Percentiles rank a stretch among this genome's conserved stretches.
phyloP scores from a whole-genome alignment of 176 grass and related monocot species.

The Thinopyrum elongatum region DNA sequence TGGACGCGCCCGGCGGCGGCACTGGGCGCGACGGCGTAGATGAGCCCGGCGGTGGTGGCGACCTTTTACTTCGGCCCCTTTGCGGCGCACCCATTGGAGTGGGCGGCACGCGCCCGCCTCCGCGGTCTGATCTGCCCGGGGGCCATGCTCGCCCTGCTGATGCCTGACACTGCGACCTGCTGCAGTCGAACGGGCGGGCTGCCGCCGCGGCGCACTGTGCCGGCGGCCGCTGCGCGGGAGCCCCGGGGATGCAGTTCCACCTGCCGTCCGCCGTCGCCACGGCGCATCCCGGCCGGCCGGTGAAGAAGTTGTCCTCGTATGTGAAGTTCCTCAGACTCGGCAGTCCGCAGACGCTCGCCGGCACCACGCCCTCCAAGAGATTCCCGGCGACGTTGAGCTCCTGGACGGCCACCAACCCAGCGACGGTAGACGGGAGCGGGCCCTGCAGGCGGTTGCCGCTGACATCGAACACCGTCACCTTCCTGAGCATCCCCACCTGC shows the following conservation, averaged over 20 bases:
- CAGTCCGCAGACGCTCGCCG: constrained; percentile 14
- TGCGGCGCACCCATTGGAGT: not conserved
- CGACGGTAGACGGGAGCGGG: constrained; percentile 2
- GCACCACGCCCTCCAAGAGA: constrained; percentile 25
- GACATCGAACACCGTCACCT: constrained; percentile 37
- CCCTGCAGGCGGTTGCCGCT: constrained; percentile 43
- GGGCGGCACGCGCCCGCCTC: not conserved
- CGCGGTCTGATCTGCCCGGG: too few relatives aligned
- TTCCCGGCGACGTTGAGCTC: constrained; percentile 39
- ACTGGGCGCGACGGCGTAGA: not conserved
- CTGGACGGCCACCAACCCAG: not conserved
- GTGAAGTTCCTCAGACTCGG: constrained; percentile 51
- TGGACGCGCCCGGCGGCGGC: not conserved
- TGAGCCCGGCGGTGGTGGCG: not conserved
- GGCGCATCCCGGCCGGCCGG: not conserved
- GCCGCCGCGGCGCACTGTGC: constrained; percentile 30
- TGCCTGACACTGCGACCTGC: constrained; percentile 35
- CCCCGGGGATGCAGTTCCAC: constrained; percentile 51
- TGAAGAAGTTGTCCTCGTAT: constrained; percentile 51
- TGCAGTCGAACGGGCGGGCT: constrained; percentile 35
- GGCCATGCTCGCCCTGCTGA: too few relatives aligned
- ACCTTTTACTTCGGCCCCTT: not conserved
- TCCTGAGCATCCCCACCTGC: constrained; percentile 28
- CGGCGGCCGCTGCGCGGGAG: constrained; percentile 35
- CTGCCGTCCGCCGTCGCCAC: constrained; percentile 24